A percentile compares a stretch with the other conserved stretches of the same genome.
phyloP scores from a whole-genome alignment of 768 basidiomycete species.

The Tulasnella sp. region DNA sequence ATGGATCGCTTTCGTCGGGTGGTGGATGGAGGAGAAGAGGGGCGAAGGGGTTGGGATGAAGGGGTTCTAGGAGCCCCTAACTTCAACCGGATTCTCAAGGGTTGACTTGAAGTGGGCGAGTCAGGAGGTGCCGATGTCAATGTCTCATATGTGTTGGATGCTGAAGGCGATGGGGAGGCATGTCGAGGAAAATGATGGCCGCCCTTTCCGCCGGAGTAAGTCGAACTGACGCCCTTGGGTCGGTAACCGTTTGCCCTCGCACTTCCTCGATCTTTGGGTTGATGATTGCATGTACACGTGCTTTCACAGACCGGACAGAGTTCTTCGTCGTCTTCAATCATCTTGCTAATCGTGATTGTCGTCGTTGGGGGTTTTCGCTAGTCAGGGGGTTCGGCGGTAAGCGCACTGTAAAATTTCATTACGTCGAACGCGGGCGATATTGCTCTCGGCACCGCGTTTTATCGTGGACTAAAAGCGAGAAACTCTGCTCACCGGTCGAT shows the following conservation, averaged over 20 bases:
- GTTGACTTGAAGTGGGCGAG: neutral
- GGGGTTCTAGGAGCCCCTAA: neutral
- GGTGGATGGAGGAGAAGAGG: conserved; percentile 29
- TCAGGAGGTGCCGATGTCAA: conserved; percentile 18
- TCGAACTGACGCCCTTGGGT: neutral
- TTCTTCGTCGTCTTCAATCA: conserved; percentile 73
- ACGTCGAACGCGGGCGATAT: neutral
- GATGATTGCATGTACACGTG: conserved; percentile 57
- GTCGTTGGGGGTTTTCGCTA: conserved; percentile 26
- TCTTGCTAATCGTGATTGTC: conserved; percentile 18
- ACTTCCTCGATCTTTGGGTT: conserved; percentile 32
- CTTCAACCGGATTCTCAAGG: conserved; percentile 11
- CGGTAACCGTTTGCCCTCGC: conserved; percentile 7
- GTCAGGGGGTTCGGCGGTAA: conserved; percentile 23
- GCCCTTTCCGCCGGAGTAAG: neutral
- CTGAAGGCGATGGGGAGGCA: conserved; percentile 2
- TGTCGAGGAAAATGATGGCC: neutral
- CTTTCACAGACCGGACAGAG: conserved; percentile 88
- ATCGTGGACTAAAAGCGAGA: neutral
- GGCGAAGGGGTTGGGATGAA: conserved; percentile 29
- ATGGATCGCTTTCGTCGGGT: neutral
- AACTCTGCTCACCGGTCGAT: neutral
- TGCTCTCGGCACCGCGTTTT: neutral
- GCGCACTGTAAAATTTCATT: conserved; percentile 41
- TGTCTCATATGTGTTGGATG: conserved; percentile 21